A percentile compares a stretch with the other conserved stretches of the same genome.
Evolutionary conservation across 257 asterid genomes (phyloP).

Genomic region (Nyctanthes arbortristis): DNA sequence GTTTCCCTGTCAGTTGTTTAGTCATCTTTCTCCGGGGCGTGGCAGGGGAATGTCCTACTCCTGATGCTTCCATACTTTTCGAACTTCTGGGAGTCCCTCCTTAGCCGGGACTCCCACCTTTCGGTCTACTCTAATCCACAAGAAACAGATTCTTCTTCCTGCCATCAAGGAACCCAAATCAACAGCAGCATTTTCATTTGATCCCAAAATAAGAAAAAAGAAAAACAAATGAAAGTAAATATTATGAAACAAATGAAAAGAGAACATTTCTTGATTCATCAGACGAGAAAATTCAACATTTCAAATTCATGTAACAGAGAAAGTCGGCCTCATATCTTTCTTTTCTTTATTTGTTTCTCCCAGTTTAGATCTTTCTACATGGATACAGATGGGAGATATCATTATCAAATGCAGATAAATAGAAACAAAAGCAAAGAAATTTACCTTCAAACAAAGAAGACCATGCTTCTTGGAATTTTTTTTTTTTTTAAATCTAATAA

Average conservation of each 20-base stretch:
- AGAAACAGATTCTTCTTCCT: constrained; percentile 6
- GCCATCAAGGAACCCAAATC: constrained; percentile 23
- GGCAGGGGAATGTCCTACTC: constrained; percentile 27
- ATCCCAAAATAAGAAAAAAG: background rate
- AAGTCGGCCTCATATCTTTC: background rate
- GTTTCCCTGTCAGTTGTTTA: constrained; percentile 57
- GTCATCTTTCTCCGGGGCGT: constrained; percentile 61
- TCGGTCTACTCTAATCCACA: background rate
- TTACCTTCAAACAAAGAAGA: background rate
- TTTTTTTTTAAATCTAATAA: background rate
- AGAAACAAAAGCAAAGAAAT: background rate
- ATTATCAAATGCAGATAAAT: background rate
- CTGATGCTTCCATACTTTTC: constrained; percentile 14
- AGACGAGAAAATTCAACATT: background rate
- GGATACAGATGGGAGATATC: background rate
- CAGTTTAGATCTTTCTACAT: too few species aligned
- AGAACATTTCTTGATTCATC: constrained; percentile 15
- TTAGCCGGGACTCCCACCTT: background rate
- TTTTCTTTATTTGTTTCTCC: background rate
- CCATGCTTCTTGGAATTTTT: background rate
- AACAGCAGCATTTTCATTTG: constrained; percentile 17
- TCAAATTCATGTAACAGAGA: constrained; percentile 6
- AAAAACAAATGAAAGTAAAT: background rate
- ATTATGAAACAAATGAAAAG: background rate
- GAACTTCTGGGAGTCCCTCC: background rate